Base-by-base conservation (phyloP, 495 filamentous ascomycete species). In the Endocarpon pusillum region DNA sequence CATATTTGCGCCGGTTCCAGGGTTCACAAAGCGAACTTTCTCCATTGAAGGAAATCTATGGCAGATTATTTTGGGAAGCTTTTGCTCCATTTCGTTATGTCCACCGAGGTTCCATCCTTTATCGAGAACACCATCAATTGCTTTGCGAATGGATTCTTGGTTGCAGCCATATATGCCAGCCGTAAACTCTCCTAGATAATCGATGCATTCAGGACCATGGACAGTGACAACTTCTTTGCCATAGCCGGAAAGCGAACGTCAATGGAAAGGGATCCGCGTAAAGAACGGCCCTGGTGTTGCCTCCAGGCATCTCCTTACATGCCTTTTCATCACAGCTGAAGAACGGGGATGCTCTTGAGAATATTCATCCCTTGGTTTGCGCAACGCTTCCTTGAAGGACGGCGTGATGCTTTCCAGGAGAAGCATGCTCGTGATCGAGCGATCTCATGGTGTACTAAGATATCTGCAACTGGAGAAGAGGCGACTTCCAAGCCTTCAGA, bases 281-380 rank as follows among this genome's bases (percentile, higher is more conserved):
- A 0, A 77, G 54, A 1, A 73, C 51, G 2, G 63, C 66, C 12
- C 73, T 53, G 9, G 73, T 77, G 42, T 75, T 77, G 25, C 73
- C 73, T 11, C 72, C 71, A 0, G 72, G 72, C 3, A 74, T 48
- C 25, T 51, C 43, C 21, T 52, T 21, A 15, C 47, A 36, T 14
- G 66, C 62, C 21, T 48, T 36, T 12, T 55, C 45, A 30, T 64
- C 54, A 4, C 54, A 46, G 7, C 40, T 35, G 12, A 37, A 42
- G 59, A 64, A 8, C 34, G 25, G 1, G 51, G 46, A 43, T 64
- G 61, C 21, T 42, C 35, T 18, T 44, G 18, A 14, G 43, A 40
- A 34, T 50, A 53, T 33, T 32, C 34, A 34, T 50, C 33, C 18
- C 20, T 19, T n/a, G 33, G 21, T 25, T 26, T 14, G n/a, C n/a